phyloP scores from a whole-genome alignment of 2,329 filamentous ascomycete species.

The Exophiala aquamarina region DNA sequence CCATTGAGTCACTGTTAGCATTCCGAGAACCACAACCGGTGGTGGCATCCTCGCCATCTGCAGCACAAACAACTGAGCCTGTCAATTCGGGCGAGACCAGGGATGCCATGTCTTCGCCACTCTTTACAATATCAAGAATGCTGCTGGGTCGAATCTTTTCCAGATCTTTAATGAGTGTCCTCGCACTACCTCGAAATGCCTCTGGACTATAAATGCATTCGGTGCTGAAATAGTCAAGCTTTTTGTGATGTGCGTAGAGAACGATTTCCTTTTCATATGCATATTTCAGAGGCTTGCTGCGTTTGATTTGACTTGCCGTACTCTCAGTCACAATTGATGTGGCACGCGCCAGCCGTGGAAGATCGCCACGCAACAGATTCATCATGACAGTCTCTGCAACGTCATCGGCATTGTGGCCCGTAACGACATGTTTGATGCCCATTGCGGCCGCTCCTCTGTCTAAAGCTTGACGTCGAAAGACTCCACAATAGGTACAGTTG shows the following conservation, averaged over 20 bases:
- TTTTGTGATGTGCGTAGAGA: slow-evolving; percentile 93
- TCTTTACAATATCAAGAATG: slow-evolving; percentile 90
- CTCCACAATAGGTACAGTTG: slow-evolving; percentile 98
- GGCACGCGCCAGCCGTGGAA: slow-evolving; percentile 81
- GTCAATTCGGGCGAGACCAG: slow-evolving; percentile 67
- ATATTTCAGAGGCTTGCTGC: slow-evolving; percentile 96
- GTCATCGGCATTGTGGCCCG: slow-evolving; percentile 96
- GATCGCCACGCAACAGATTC: slow-evolving; percentile 88
- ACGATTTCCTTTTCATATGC: slow-evolving; percentile 99
- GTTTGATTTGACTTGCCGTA: slow-evolving; percentile 80
- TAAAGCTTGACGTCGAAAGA: slow-evolving; percentile 89
- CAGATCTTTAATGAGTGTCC: slow-evolving; percentile 89
- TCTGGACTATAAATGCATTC: slow-evolving; percentile 99
- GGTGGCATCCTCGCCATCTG: slow-evolving; percentile 38
- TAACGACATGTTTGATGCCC: slow-evolving; percentile 89
- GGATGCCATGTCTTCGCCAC: slow-evolving; percentile 92
- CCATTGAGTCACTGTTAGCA: slow-evolving; percentile 73
- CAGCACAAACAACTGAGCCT: slow-evolving; percentile 35
- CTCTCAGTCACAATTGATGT: slow-evolving; percentile 86
- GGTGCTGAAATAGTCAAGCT: slow-evolving; percentile 95
- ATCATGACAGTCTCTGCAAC: slow-evolving; percentile 96
- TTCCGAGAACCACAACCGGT: slow-evolving; percentile 75
- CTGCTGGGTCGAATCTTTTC: slow-evolving; percentile 91
- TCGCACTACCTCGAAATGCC: slow-evolving; percentile 88
- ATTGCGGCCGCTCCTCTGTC: slow-evolving; percentile 88